Base-by-base conservation (phyloP, 2,329 filamentous ascomycete genomes). In the Metarhizium humberi region DNA sequence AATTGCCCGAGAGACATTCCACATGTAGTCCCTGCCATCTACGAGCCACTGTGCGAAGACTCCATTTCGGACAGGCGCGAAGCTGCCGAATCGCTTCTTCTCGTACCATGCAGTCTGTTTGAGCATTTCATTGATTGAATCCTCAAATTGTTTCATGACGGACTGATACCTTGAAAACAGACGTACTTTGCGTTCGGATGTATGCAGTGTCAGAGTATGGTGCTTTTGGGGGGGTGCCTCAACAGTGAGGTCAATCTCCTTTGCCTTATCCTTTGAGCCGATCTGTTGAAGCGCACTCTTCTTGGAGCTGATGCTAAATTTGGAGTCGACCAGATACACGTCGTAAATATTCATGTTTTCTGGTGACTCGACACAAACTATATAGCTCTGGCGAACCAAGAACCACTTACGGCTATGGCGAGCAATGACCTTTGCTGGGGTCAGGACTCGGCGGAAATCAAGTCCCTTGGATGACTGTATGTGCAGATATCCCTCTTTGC, bases 331-430 rank as follows among this genome's bases (percentile, higher is more conserved):
- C n/a, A 99, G 79, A 69, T 96, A 97, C 25, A 99, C 94, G 71
- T 99, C 95, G 68, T 96, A 96, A 38, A 97, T 95, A 65, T 96
- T 92, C 88, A 97, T 95, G 63, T 95, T 95, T 69, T 97, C 92
- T 0, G 94, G 94, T 0, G 94, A 96, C 67, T 97, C 92, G n/a
- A 97, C 92, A 62, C 92, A 96, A 48, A 96, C 92, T 57, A 99
- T 86, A 66, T 99, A 99, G 73, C 91, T 97, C 71, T 97, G 92
- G 52, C 94, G 81, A n/a, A 99, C 91, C 20, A 97, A 77, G 68
- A 99, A 99, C 94, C 94, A 99, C 69, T 96, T 96, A 18, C 91
- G 90, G 58, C 84, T 87, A 71, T 96, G 92, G 13, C 91, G 83
- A 53, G 85, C 84, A 66, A 91, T 88, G 59, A 96, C 80, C 63